Evolutionary conservation across 2,329 filamentous ascomycete genomes (phyloP), one percentile per base, ranked within the genome.

Genomic region (Didymella segeticola): DNA sequence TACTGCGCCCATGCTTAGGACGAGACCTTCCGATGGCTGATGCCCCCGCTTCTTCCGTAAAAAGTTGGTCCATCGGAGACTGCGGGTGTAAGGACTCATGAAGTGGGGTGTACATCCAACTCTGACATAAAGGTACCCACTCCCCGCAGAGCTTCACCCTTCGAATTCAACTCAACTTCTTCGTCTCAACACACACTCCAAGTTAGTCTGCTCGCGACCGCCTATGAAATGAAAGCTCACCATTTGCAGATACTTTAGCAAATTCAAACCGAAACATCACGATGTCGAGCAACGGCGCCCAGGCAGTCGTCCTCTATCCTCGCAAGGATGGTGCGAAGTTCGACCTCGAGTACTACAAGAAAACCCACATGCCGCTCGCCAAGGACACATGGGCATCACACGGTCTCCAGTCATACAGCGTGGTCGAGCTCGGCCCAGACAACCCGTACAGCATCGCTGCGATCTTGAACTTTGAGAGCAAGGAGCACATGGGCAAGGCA

Each of bases 271-370:
- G 26, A 22, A 47, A 47, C 25, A n/a, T 25, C 57, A 61, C 39
- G 25, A 66, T 66, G 60, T 38, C 61, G 34, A 52, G 46, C 47
- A 37, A 38, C 15, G 51, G 54, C 34, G 58, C 61, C 23, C 57
- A 54, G 30, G 43, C 57, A n/a, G 43, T 61, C 4, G 63, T 72
- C 52, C 56, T 78, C 34, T 83, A 82, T 64, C 78, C 79, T 4
- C 65, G 70, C 41, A 75, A 69, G n/a, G 62, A 67, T 30, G 70
- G 68, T 55, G 52, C 63, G n/a, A 75, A 58, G 10, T 83, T 82
- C 71, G 68, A 83, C 69, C 68, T 80, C 59, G 72, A 79, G 27
- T 83, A 82, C 74, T 83, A 82, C 63, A 62, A 81, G 30, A 48
- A 62, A 3, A 75, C 57, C 17, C 80, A 83, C 71, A 79, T 83